Evolutionary conservation across 1,284 basidiomycete genomes (phyloP).

Genomic region (Coniferiporia sulphurascens): DNA sequence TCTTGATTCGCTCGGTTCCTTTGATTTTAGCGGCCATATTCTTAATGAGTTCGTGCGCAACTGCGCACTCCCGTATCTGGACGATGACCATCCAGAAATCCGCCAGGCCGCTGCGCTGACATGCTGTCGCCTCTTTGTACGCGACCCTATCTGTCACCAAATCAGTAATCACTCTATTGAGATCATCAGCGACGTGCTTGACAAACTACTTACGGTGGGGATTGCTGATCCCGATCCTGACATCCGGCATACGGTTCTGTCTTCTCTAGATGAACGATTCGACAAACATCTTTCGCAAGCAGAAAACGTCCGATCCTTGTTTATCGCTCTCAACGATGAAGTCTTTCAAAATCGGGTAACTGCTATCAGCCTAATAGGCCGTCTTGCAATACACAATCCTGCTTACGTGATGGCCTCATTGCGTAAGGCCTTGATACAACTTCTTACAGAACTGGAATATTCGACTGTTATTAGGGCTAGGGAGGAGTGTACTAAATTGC

Average conservation of each 20-base stretch:
- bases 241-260: slow-evolving; percentile 87
- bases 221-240: slow-evolving; percentile 92
- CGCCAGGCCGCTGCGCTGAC: slow-evolving; percentile 89
- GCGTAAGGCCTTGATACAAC: slow-evolving; percentile 93
- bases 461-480: slow-evolving; percentile 88
- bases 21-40: slow-evolving; percentile 94
- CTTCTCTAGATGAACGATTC: slow-evolving; percentile 88
- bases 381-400: slow-evolving; percentile 93
- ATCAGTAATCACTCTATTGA: slow-evolving; percentile 96
- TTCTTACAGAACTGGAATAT: slow-evolving; percentile 96
- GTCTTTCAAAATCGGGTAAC: slow-evolving; percentile 91
- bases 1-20: slow-evolving; percentile 83
- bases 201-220: slow-evolving; percentile 94
- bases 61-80: slow-evolving; percentile 90
- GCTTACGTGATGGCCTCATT: slow-evolving; percentile 99
- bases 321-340: slow-evolving; percentile 98
- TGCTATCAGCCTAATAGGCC: slow-evolving; percentile 89
- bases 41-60: slow-evolving; percentile 95
- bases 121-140: slow-evolving; percentile 88
- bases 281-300: slow-evolving; percentile 99
- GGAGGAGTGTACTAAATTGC: slow-evolving; percentile 87
- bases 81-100: slow-evolving; percentile 89
- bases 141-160: slow-evolving; percentile 96
- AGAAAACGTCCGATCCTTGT: slow-evolving; percentile 94
- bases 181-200: slow-evolving; percentile 95